Evolutionary conservation across 208 protist genomes (phyloP).

Genomic region (Trypanosoma avium): DNA sequence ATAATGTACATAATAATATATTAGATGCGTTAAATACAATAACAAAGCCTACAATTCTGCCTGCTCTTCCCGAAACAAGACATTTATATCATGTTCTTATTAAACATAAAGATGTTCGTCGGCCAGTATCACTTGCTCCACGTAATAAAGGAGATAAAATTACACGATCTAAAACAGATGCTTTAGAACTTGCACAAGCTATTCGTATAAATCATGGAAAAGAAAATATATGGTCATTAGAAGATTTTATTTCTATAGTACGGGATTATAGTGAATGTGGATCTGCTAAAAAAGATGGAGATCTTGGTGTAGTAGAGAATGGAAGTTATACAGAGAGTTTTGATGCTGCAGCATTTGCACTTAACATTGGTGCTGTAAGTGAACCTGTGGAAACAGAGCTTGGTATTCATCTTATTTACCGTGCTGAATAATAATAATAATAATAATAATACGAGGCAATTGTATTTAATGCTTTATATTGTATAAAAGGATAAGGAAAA

Average conservation of each 20-base stretch:
- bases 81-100: constrained; percentile 86
- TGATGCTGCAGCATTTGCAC: constrained; percentile 62
- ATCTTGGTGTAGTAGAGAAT: constrained; percentile 72
- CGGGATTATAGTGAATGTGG: constrained; percentile 66
- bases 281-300: constrained; percentile 58
- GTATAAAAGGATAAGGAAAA: too few species aligned
- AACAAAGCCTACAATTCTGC: too few species aligned
- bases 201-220: constrained; percentile 40
- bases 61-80: too few species aligned
- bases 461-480: too few species aligned
- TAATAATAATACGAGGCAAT: too few species aligned
- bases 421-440: constrained; percentile 43
- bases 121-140: constrained; percentile 55
- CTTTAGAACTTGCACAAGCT: constrained; percentile 55
- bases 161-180: constrained; percentile 73
- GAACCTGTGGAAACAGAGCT: constrained; percentile 73
- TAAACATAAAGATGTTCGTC: constrained; percentile 86
- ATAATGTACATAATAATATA: too few species aligned
- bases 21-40: too few species aligned
- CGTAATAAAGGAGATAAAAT: constrained; percentile 77
- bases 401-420: constrained; percentile 81
- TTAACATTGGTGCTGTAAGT: constrained; percentile 62
- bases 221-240: constrained; percentile 53
- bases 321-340: constrained; percentile 75
- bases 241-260: constrained; percentile 63